phyloP scores from a whole-genome alignment of 345 rosid species.

The Anastatica hierochuntica region DNA sequence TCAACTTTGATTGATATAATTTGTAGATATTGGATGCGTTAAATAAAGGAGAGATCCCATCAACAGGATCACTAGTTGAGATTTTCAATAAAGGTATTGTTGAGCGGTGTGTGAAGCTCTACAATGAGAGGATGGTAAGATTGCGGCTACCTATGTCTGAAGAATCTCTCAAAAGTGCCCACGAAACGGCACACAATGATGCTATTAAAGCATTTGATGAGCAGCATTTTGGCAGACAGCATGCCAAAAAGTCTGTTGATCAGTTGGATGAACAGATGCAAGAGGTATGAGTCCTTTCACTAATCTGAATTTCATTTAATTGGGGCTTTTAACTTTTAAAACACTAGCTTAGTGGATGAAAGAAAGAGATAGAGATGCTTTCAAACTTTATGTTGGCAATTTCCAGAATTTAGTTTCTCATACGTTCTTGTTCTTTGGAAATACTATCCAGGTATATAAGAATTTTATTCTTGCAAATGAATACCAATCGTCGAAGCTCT shows the following conservation, averaged over 20 bases:
- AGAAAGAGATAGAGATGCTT: too few species aligned
- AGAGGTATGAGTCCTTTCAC: slow-evolving; percentile 43
- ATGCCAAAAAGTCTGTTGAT: slow-evolving; percentile 70
- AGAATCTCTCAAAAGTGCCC: slow-evolving; percentile 54
- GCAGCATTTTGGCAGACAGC: slow-evolving; percentile 92
- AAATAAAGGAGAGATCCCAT: slow-evolving; percentile 98
- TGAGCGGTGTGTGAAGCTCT: slow-evolving; percentile 73
- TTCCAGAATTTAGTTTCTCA: not conserved
- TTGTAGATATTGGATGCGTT: slow-evolving; percentile 92
- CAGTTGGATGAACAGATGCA: slow-evolving; percentile 74
- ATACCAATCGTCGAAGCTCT: slow-evolving; percentile 76
- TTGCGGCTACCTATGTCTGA: slow-evolving; percentile 57
- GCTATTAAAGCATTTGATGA: slow-evolving; percentile 66
- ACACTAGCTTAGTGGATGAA: too few species aligned
- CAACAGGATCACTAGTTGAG: slow-evolving; percentile 98
- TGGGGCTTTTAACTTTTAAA: too few species aligned
- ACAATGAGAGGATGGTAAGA: slow-evolving; percentile 56
- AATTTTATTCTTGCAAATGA: slow-evolving; percentile 65
- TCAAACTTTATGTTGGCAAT: not conserved
- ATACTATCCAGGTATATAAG: slow-evolving; percentile 50
- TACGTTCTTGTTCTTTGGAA: slow-evolving; percentile 6
- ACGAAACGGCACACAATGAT: slow-evolving; percentile 46
- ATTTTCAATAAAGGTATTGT: slow-evolving; percentile 89
- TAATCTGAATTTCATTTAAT: not conserved
- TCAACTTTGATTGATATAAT: slow-evolving; percentile 6